A percentile compares a stretch with the other conserved stretches of the same genome.
phyloP scores from a whole-genome alignment of 805 yeast genomes.

The Ogataea trehalophila region DNA sequence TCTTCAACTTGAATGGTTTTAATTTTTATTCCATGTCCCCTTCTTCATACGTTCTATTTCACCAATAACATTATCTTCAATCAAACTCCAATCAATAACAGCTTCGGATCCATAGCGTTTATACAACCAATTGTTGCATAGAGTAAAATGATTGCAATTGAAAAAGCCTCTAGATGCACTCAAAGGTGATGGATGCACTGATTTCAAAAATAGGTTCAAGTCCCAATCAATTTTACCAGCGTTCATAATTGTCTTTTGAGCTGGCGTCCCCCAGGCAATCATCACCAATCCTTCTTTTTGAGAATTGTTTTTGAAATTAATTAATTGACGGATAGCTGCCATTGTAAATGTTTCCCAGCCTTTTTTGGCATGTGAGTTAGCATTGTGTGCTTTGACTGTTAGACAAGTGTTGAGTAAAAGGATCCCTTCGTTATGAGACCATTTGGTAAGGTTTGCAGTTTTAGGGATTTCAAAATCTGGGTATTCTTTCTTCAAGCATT shows the following conservation, averaged over 20 bases:
- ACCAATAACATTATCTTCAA: not conserved
- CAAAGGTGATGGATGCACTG: conserved; percentile 94
- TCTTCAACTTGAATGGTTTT: too few relatives aligned
- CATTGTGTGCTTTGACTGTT: conserved; percentile 89
- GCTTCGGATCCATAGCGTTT: conserved; percentile 31
- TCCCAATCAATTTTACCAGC: conserved; percentile 25
- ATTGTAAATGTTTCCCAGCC: conserved; percentile 95
- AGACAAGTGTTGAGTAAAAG: conserved; percentile 80
- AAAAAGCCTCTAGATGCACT: conserved; percentile 89
- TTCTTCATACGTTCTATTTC: not conserved
- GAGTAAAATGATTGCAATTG: conserved; percentile 64
- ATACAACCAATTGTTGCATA: conserved; percentile 73
- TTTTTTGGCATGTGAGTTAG: conserved; percentile 82
- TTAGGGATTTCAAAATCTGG: conserved; percentile 61
- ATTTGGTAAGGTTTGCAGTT: conserved; percentile 66
- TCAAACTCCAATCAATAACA: conserved; percentile 25
- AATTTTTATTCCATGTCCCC: too few relatives aligned
- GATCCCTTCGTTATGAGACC: conserved; percentile 83
- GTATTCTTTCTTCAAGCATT: conserved; percentile 61
- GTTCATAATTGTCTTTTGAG: conserved; percentile 33
- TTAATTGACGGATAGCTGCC: conserved; percentile 51
- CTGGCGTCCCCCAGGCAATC: conserved; percentile 55
- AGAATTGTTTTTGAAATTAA: conserved; percentile 40
- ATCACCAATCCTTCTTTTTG: conserved; percentile 55
- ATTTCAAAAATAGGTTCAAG: conserved; percentile 49